Percentiles rank a stretch among this genome's conserved stretches.
Evolutionary conservation across 2,329 filamentous ascomycete genomes (phyloP).

Genomic region (Graphilbum ipis-grandicollis): DNA sequence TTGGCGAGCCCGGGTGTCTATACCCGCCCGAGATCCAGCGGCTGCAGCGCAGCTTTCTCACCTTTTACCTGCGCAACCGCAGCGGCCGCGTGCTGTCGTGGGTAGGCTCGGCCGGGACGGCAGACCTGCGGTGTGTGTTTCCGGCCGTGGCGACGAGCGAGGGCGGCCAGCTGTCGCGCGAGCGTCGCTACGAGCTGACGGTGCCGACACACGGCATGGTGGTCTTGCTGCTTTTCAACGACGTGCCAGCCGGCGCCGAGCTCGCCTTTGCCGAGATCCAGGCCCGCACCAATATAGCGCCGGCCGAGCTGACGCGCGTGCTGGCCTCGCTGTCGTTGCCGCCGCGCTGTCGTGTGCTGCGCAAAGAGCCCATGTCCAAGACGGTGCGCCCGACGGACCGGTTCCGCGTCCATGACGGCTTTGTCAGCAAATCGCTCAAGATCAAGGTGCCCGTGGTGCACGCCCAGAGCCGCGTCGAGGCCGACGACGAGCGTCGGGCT

Average conservation of each 20-base stretch:
- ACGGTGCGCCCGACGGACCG: constrained; percentile 57
- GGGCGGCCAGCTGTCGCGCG: constrained; percentile 38
- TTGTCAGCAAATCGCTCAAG: constrained; percentile 66
- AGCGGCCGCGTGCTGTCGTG: constrained; percentile 81
- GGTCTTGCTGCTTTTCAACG: constrained; percentile 78
- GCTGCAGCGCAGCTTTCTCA: constrained; percentile 70
- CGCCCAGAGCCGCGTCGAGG: constrained; percentile 71
- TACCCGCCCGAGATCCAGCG: constrained; percentile 60
- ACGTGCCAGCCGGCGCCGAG: constrained; percentile 33
- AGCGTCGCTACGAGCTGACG: constrained; percentile 73
- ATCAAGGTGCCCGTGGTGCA: constrained; percentile 81
- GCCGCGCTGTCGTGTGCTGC: constrained; percentile 64
- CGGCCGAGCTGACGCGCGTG: constrained; percentile 55
- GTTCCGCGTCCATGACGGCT: constrained; percentile 70
- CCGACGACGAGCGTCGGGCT: constrained; percentile 45
- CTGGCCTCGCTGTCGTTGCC: constrained; percentile 69
- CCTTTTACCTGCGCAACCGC: constrained; percentile 75
- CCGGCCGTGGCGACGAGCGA: constrained; percentile 55
- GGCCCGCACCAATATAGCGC: constrained; percentile 61
- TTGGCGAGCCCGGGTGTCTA: constrained; percentile 34
- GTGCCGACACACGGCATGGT: constrained; percentile 89
- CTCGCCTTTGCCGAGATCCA: constrained; percentile 64
- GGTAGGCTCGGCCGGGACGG: constrained; percentile 54
- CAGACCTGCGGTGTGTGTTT: constrained; percentile 71
- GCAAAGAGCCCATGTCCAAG: constrained; percentile 67